phyloP scores from a whole-genome alignment of 495 filamentous ascomycete genomes.

The Evansstolkia leycettana region DNA sequence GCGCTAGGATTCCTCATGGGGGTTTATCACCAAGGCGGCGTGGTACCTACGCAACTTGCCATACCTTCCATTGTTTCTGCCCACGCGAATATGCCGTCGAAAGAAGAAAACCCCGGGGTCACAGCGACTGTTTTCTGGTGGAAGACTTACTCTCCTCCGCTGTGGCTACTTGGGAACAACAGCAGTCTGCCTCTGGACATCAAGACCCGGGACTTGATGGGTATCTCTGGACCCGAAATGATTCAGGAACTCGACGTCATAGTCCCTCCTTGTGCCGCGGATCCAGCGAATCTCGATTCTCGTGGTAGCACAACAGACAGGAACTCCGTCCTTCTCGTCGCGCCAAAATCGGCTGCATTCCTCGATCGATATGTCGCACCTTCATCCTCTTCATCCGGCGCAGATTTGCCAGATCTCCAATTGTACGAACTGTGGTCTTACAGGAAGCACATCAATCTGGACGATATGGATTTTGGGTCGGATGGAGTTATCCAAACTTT shows the following conservation, averaged over 20 bases:
- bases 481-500: slow-evolving; percentile 74
- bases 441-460: slow-evolving; percentile 68
- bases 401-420: slow-evolving; percentile 7
- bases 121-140: slow-evolving; percentile 73
- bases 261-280: slow-evolving; percentile 41
- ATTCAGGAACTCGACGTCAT: slow-evolving; percentile 40
- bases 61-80: slow-evolving; percentile 25
- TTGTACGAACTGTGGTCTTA: slow-evolving; percentile 62
- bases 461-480: slow-evolving; percentile 80
- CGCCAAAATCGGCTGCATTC: slow-evolving; percentile 58
- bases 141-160: slow-evolving; percentile 93
- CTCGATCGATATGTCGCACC: slow-evolving; percentile 49
- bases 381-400: slow-evolving; percentile 1
- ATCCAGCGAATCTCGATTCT: background rate
- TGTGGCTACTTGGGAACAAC: slow-evolving; percentile 77
- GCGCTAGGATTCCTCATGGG: slow-evolving; percentile 76
- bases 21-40: slow-evolving; percentile 84
- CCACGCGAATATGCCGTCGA: slow-evolving; percentile 2
- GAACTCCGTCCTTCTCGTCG: slow-evolving; percentile 49
- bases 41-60: slow-evolving; percentile 66
- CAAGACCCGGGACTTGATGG: slow-evolving; percentile 73
- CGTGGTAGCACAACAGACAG: slow-evolving; percentile 13
- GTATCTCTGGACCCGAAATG: slow-evolving; percentile 50
- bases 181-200: slow-evolving; percentile 40
- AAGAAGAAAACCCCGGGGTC: slow-evolving; percentile 29